Evolutionary conservation across 495 filamentous ascomycete species (phyloP).

Genomic region (Xylaria longipes): DNA sequence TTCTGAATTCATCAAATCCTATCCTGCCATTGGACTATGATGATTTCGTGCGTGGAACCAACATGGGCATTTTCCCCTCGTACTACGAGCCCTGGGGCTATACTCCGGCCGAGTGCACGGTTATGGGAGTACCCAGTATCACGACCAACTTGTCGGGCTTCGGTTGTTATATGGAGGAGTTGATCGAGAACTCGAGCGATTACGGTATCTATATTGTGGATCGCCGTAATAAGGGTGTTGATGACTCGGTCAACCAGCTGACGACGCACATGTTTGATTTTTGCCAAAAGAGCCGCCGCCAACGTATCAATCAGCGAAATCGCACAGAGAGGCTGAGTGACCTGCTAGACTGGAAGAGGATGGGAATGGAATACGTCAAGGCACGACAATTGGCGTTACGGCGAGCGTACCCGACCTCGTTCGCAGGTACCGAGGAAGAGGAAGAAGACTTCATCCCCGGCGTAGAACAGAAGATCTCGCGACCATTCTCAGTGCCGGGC

Average conservation of each 20-base stretch:
- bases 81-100: slow-evolving; percentile 99
- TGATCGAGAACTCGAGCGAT: slow-evolving; percentile 96
- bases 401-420: slow-evolving; percentile 88
- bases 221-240: slow-evolving; percentile 91
- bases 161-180: slow-evolving; percentile 98
- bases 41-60: slow-evolving; percentile 96
- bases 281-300: slow-evolving; percentile 87
- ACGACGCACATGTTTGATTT: slow-evolving; percentile 94
- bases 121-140: slow-evolving; percentile 99
- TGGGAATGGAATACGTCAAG: slow-evolving; percentile 99
- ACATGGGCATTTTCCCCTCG: slow-evolving; percentile 92
- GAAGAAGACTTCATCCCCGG: slow-evolving; percentile 84
- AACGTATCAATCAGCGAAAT: slow-evolving; percentile 98
- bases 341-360: slow-evolving; percentile 96
- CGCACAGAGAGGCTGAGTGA: slow-evolving; percentile 96
- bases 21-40: slow-evolving; percentile 97
- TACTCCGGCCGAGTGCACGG: slow-evolving; percentile 96
- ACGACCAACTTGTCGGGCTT: slow-evolving; percentile 98
- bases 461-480: slow-evolving; percentile 88
- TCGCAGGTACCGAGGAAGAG: slow-evolving; percentile 74
- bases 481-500: slow-evolving; percentile 91
- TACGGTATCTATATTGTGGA: slow-evolving; percentile 99
- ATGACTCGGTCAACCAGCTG: slow-evolving; percentile 96
- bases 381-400: slow-evolving; percentile 90
- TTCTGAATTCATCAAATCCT: slow-evolving; percentile 93